These are phyloP conservation scores for Pyrrhoderma noxium DNA, from an alignment of 1,284 basidiomycete genomes.

Conservation along the genomic window DNA sequence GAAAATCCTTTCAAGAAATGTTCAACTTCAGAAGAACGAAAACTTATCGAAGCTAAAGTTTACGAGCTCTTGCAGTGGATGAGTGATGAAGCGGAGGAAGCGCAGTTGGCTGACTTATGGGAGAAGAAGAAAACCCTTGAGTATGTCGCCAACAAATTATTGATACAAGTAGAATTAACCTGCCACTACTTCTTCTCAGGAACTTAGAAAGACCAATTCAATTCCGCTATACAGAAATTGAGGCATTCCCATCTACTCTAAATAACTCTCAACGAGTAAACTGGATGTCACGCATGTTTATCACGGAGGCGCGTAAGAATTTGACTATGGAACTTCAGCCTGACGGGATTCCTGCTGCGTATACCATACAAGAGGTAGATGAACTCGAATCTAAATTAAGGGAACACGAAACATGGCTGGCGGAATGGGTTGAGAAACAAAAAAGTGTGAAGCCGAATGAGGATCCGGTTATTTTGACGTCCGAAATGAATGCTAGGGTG, in stretches of 20 bases:
- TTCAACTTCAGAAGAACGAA: conserved; percentile 67
- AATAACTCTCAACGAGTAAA: conserved; percentile 79
- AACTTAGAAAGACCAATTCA: conserved; percentile 76
- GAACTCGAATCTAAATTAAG: conserved; percentile 64
- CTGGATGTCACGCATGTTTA: conserved; percentile 73
- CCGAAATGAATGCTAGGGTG: conserved; percentile 76
- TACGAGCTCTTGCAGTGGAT: conserved; percentile 79
- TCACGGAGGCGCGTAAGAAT: conserved; percentile 70
- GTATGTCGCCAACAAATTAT: conserved; percentile 40
- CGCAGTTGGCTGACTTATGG: conserved; percentile 66
- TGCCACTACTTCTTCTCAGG: conserved; percentile 33
- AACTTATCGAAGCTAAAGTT: conserved; percentile 54
- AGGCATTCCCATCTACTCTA: conserved; percentile 64
- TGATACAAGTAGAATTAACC: conserved; percentile 6
- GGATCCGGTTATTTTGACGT: conserved; percentile 75
- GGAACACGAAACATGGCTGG: conserved; percentile 77
- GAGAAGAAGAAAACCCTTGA: conserved; percentile 74
- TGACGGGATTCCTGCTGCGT: conserved; percentile 57
- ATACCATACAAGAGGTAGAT: conserved; percentile 77
- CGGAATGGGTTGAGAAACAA: conserved; percentile 74
- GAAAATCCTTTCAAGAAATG: conserved; percentile 71
- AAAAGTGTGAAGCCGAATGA: conserved; percentile 63
- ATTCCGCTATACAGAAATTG: conserved; percentile 81
- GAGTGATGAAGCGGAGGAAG: conserved; percentile 77
- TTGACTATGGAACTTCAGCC: conserved; percentile 51